These are phyloP conservation scores for Aureobasidium leucospermi DNA, from an alignment of 2,329 filamentous ascomycete species.

Conservation along the genomic window DNA sequence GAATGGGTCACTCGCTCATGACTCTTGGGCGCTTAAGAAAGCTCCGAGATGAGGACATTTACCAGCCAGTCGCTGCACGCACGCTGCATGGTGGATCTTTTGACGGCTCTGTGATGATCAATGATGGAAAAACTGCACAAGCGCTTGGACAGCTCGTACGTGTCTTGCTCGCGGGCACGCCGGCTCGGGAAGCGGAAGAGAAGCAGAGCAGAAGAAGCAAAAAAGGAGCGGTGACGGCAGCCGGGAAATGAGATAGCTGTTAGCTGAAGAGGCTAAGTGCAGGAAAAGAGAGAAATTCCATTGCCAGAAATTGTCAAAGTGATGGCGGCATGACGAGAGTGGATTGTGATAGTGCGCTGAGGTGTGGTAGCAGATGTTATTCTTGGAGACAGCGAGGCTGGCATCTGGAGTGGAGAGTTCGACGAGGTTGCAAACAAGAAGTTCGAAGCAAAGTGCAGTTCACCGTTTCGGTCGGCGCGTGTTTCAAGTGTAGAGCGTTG, in stretches of 20 bases:
- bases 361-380: constrained; percentile 1
- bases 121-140: not conserved
- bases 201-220: constrained; percentile 10
- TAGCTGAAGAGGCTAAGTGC: not conserved
- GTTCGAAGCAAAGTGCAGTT: not conserved
- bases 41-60: not conserved
- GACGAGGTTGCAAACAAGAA: not conserved
- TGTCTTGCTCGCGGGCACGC: not conserved
- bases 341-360: not conserved
- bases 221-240: constrained; percentile 7
- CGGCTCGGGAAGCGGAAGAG: not conserved
- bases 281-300: not conserved
- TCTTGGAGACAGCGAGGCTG: not conserved
- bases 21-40: constrained; percentile 5
- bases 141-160: not conserved
- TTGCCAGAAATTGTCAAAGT: not conserved
- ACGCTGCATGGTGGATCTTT: not conserved
- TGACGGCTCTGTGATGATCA: not conserved
- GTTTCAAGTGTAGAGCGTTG: constrained; percentile 7
- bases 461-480: constrained; percentile 9
- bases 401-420: not conserved
- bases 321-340: constrained; percentile 1
- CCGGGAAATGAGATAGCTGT: constrained; percentile 5
- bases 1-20: not conserved
- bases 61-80: not conserved